A percentile compares a stretch with the other conserved stretches of the same genome.
Evolutionary conservation across 1,139 yeast genomes (phyloP).

Genomic region (Nakaseomyces bracarensis): DNA sequence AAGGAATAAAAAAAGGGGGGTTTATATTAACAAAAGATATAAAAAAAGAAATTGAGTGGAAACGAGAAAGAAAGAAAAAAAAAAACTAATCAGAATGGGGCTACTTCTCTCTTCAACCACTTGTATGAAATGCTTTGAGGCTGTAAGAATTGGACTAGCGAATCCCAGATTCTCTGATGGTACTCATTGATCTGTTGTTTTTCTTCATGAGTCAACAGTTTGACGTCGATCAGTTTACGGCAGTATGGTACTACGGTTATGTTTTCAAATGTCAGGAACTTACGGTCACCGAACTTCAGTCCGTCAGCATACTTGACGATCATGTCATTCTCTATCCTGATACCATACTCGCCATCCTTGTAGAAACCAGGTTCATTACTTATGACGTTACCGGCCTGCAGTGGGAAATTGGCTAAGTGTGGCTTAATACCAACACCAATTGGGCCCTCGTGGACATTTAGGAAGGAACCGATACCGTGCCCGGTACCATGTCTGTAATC

Average conservation of each 20-base stretch:
- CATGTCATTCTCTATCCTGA: slow-evolving; percentile 80
- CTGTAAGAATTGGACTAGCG: slow-evolving; percentile 41
- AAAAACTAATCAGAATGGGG: too few relatives aligned
- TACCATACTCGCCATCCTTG: slow-evolving; percentile 87
- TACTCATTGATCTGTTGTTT: slow-evolving; percentile 59
- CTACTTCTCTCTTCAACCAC: slow-evolving; percentile 75
- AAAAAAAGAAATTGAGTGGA: too few relatives aligned
- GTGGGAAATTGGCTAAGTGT: slow-evolving; percentile 27
- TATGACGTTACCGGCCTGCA: slow-evolving; percentile 57
- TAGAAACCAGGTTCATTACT: slow-evolving; percentile 97
- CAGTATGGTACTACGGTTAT: slow-evolving; percentile 88
- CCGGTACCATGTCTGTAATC: slow-evolving; percentile 97
- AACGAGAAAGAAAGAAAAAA: too few relatives aligned
- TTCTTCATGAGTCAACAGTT: slow-evolving; percentile 56
- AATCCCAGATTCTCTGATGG: slow-evolving; percentile 54
- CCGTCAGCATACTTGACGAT: slow-evolving; percentile 39
- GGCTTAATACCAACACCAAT: slow-evolving; percentile 75
- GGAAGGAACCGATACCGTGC: slow-evolving; percentile 90
- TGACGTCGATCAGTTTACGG: slow-evolving; percentile 51
- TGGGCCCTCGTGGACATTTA: slow-evolving; percentile 96
- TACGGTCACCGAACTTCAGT: slow-evolving; percentile 41
- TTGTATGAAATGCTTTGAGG: slow-evolving; percentile 47
- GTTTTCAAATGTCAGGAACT: slow-evolving; percentile 71
- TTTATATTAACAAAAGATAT: too few relatives aligned
- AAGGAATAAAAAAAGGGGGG: too few relatives aligned